These are phyloP conservation scores for Plasmopara viticola DNA, from an alignment of 352 stramenopile species.

Conservation along the genomic window DNA sequence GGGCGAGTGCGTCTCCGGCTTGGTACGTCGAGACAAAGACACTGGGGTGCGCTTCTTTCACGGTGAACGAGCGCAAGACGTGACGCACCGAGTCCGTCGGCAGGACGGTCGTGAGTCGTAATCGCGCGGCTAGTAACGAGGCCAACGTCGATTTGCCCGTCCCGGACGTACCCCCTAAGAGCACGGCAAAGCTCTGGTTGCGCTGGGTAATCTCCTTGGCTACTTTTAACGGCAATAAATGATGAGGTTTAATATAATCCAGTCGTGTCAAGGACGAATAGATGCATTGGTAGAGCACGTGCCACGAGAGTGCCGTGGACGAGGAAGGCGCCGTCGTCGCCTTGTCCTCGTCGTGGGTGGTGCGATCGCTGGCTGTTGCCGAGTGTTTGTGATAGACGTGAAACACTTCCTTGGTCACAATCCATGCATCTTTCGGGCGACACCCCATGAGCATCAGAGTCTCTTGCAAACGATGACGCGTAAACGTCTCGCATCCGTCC, in stretches of 20 bases:
- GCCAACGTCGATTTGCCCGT: slow-evolving; percentile 85
- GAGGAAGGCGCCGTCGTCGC: neutral
- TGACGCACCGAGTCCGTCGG: slow-evolving; percentile 84
- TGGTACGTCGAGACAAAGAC: slow-evolving; percentile 86
- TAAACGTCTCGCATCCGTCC: slow-evolving; percentile 56
- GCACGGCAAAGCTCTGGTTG: slow-evolving; percentile 78
- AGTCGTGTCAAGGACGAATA: slow-evolving; percentile 70
- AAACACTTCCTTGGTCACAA: slow-evolving; percentile 66
- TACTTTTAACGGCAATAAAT: slow-evolving; percentile 78
- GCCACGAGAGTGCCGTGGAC: slow-evolving; percentile 44
- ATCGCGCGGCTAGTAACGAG: slow-evolving; percentile 59
- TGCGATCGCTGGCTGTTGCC: slow-evolving; percentile 10
- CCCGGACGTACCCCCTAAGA: slow-evolving; percentile 81
- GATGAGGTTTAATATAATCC: slow-evolving; percentile 82
- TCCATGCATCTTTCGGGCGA: slow-evolving; percentile 63
- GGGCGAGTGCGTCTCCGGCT: slow-evolving; percentile 65
- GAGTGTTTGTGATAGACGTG: slow-evolving; percentile 50
- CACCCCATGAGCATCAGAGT: slow-evolving; percentile 87
- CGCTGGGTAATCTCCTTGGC: slow-evolving; percentile 84
- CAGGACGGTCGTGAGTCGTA: slow-evolving; percentile 79
- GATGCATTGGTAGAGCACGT: slow-evolving; percentile 75
- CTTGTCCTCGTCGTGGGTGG: slow-evolving; percentile 10
- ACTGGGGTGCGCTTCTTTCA: slow-evolving; percentile 72
- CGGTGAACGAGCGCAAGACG: slow-evolving; percentile 73
- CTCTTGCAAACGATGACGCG: slow-evolving; percentile 78